phyloP scores from a whole-genome alignment of 495 filamentous ascomycete species.

The Platismatia glauca region DNA sequence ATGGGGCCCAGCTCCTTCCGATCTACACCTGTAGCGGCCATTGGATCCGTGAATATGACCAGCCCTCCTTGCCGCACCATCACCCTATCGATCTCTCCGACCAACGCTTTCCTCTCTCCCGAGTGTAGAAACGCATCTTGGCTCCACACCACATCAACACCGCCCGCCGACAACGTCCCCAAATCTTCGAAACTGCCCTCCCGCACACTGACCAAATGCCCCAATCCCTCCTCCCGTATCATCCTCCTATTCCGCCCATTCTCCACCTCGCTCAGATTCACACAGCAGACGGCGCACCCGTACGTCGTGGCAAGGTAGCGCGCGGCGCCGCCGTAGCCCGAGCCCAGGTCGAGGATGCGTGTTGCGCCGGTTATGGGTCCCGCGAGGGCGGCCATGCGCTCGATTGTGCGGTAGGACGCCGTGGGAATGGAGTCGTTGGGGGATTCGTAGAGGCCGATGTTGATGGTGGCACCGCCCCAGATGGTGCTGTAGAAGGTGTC shows the following conservation, averaged over 20 bases:
- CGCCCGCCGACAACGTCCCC: not conserved
- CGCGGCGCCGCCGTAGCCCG: conserved; percentile 50
- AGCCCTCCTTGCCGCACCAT: conserved; percentile 12
- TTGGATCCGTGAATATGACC: conserved; percentile 20
- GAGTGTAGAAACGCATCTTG: conserved; percentile 23
- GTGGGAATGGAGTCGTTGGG: conserved; percentile 2
- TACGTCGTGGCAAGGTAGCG: conserved; percentile 34
- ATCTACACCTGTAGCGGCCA: conserved; percentile 11
- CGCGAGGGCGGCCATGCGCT: conserved; percentile 12
- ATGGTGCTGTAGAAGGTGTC: conserved; percentile 23
- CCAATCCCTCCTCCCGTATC: conserved; percentile 11
- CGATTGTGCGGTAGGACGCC: conserved; percentile 13
- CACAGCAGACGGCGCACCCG: conserved; percentile 17
- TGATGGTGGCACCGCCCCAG: conserved; percentile 23
- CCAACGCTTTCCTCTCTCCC: not conserved
- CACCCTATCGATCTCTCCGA: conserved; percentile 18
- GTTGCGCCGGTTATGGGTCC: conserved; percentile 25
- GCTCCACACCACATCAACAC: conserved; percentile 18
- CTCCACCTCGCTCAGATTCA: conserved; percentile 18
- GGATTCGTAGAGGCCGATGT: conserved; percentile 18
- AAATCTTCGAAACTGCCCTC: conserved; percentile 20
- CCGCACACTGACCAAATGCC: conserved; percentile 1
- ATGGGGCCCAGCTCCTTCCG: conserved; percentile 6
- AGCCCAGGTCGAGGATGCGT: conserved; percentile 50
- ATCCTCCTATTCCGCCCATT: conserved; percentile 17